Conservation (phyloP, 2,329 filamentous ascomycete species). For the Camillea tinctor region DNA sequence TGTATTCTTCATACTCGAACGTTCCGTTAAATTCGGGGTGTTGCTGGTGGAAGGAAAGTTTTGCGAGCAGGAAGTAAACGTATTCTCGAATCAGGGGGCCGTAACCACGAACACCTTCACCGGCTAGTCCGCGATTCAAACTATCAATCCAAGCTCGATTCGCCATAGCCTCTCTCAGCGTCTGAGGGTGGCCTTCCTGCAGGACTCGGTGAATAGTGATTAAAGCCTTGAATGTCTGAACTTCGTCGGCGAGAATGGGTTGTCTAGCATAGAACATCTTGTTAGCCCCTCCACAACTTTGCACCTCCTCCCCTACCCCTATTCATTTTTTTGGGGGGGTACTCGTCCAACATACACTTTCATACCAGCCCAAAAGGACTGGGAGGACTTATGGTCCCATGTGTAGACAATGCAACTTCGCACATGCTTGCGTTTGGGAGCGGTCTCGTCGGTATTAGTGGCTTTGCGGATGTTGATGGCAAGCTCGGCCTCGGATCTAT, state of each 20-base stretch:
- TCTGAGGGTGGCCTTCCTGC: conserved; percentile 90
- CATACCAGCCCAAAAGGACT: conserved; percentile 95
- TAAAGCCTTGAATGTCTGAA: conserved; percentile 97
- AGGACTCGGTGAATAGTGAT: conserved; percentile 97
- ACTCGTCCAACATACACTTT: conserved; percentile 72
- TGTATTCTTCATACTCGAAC: conserved; percentile 99
- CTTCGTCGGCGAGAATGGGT: conserved; percentile 96
- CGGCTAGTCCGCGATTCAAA: conserved; percentile 76
- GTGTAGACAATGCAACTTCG: conserved; percentile 97
- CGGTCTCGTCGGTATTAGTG: conserved; percentile 66
- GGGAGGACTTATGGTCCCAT: conserved; percentile 96
- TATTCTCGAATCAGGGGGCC: conserved; percentile 93
- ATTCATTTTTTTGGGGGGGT: neutral
- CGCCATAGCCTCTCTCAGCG: conserved; percentile 82
- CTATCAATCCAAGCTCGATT: conserved; percentile 92
- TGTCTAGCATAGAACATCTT: conserved; percentile 55
- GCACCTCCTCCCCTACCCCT: neutral
- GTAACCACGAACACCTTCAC: conserved; percentile 87
- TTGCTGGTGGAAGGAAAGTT: conserved; percentile 93
- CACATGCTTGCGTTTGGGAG: conserved; percentile 85
- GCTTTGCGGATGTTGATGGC: conserved; percentile 70
- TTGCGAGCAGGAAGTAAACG: conserved; percentile 90
- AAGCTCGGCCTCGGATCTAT: conserved; percentile 66
- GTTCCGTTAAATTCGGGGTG: conserved; percentile 98
- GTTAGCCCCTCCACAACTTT: conserved; percentile 15